phyloP scores from a whole-genome alignment of 1,139 yeast genomes.

The Debaryomyces coudertii region DNA sequence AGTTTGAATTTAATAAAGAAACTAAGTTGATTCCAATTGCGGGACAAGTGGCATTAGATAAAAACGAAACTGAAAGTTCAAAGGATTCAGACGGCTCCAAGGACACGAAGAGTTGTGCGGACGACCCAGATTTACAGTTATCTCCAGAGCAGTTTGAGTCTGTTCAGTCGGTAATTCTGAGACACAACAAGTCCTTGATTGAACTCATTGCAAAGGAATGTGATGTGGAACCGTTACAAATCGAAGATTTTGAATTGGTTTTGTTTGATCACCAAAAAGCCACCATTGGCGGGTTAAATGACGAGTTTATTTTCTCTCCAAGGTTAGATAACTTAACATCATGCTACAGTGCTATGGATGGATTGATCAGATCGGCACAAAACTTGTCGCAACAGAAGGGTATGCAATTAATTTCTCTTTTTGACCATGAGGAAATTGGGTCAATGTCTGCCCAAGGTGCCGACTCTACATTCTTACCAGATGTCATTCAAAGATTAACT shows the following conservation, averaged over 20 bases:
- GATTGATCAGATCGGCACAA: conserved; percentile 59
- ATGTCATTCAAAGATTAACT: conserved; percentile 69
- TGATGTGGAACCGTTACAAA: conserved; percentile 48
- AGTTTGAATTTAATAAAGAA: conserved; percentile 90
- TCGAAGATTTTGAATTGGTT: conserved; percentile 91
- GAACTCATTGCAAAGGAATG: conserved; percentile 70
- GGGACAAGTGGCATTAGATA: conserved; percentile 58
- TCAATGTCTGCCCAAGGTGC: conserved; percentile 96
- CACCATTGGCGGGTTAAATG: conserved; percentile 81
- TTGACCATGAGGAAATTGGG: conserved; percentile 96
- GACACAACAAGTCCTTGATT: conserved; percentile 76
- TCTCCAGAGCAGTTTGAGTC: conserved; percentile 64
- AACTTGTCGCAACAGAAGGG: conserved; percentile 51
- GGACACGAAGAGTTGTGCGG: conserved; percentile 40
- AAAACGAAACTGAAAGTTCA: conserved; percentile 22
- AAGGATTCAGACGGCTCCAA: conserved; percentile 18
- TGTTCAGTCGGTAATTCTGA: conserved; percentile 62
- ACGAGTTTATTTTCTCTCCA: conserved; percentile 93
- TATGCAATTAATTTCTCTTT: conserved; percentile 73
- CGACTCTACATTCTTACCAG: conserved; percentile 85
- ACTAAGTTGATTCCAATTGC: conserved; percentile 85
- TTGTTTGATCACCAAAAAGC: conserved; percentile 85
- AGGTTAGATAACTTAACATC: conserved; percentile 89
- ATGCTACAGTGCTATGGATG: conserved; percentile 78
- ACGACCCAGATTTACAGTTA: conserved; percentile 46